Evolutionary conservation across 106 monocot genomes (phyloP).

Genomic region (Dendrobium chrysotoxum): DNA sequence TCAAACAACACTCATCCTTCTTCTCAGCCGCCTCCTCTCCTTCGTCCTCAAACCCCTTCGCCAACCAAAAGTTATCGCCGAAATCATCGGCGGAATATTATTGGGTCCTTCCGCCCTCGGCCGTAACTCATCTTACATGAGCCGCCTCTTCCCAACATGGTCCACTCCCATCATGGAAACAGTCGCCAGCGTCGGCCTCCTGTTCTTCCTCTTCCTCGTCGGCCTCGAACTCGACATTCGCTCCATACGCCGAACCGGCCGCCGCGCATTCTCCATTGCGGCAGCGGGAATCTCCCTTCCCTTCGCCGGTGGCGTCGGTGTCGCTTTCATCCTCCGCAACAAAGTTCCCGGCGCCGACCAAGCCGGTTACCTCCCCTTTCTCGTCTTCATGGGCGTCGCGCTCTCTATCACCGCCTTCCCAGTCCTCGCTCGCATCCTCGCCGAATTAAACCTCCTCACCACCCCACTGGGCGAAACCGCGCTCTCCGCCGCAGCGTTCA

Average conservation of each 20-base stretch:
- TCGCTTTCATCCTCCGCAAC: slow-evolving; percentile 26
- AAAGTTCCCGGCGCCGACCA: slow-evolving; percentile 10
- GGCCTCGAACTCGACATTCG: slow-evolving; percentile 45
- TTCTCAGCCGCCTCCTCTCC: slow-evolving; percentile 37
- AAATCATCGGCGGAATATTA: slow-evolving; percentile 52
- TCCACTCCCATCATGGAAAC: slow-evolving; percentile 40
- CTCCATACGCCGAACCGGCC: slow-evolving; percentile 38
- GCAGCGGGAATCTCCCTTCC: slow-evolving; percentile 39
- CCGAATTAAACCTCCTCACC: slow-evolving; percentile 15
- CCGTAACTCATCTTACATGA: slow-evolving; percentile 22
- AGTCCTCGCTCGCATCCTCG: slow-evolving; percentile 20
- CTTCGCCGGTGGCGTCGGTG: slow-evolving; percentile 30
- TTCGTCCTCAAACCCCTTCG: slow-evolving; percentile 48
- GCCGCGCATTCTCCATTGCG: slow-evolving; percentile 29
- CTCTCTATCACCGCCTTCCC: slow-evolving; percentile 20
- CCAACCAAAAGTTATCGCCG: slow-evolving; percentile 58
- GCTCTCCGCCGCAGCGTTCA: slow-evolving; percentile 40
- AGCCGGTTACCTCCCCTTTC: slow-evolving; percentile 12
- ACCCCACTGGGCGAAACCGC: slow-evolving; percentile 36
- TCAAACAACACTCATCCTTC: slow-evolving; percentile 40
- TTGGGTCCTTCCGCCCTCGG: slow-evolving; percentile 49
- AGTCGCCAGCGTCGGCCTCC: slow-evolving; percentile 46
- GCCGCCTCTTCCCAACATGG: slow-evolving; percentile 19
- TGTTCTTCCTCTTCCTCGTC: slow-evolving; percentile 58
- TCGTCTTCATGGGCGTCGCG: slow-evolving; percentile 18